Conservation (phyloP, 2,329 filamentous ascomycete genomes). For the Cadophora sp. region DNA sequence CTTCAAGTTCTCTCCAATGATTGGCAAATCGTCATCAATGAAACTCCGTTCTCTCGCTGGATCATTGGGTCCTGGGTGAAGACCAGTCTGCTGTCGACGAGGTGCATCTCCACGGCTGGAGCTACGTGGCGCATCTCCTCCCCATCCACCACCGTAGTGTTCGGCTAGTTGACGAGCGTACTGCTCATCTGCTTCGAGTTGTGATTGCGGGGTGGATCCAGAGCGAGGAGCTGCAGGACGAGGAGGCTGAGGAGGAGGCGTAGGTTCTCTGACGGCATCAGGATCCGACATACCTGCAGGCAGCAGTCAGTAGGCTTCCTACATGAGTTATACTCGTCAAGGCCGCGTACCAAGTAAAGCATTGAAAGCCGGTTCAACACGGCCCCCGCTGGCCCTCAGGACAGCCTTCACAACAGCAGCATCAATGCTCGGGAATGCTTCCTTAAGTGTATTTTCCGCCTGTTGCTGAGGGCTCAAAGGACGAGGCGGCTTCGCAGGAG, state of each 20-base stretch:
- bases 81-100: slow-evolving; percentile 57
- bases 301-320: slow-evolving; percentile 19
- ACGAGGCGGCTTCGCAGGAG: slow-evolving; percentile 83
- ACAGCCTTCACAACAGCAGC: slow-evolving; percentile 83
- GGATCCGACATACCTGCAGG: slow-evolving; percentile 79
- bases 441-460: slow-evolving; percentile 86
- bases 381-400: slow-evolving; percentile 81
- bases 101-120: slow-evolving; percentile 45
- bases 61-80: slow-evolving; percentile 58
- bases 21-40: slow-evolving; percentile 92
- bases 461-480: slow-evolving; percentile 83
- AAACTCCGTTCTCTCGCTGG: slow-evolving; percentile 86
- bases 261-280: slow-evolving; percentile 64
- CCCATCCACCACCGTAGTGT: slow-evolving; percentile 71
- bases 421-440: slow-evolving; percentile 91
- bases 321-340: neutral
- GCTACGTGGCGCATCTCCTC: slow-evolving; percentile 62
- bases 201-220: slow-evolving; percentile 68
- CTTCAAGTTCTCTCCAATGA: slow-evolving; percentile 89
- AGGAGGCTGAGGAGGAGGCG: slow-evolving; percentile 81
- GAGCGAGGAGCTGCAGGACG: slow-evolving; percentile 64
- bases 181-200: slow-evolving; percentile 88
- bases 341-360: slow-evolving; percentile 76
- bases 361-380: slow-evolving; percentile 94
- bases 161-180: slow-evolving; percentile 93